phyloP scores from a whole-genome alignment of 1,284 basidiomycete genomes.

The Pterula multifida region DNA sequence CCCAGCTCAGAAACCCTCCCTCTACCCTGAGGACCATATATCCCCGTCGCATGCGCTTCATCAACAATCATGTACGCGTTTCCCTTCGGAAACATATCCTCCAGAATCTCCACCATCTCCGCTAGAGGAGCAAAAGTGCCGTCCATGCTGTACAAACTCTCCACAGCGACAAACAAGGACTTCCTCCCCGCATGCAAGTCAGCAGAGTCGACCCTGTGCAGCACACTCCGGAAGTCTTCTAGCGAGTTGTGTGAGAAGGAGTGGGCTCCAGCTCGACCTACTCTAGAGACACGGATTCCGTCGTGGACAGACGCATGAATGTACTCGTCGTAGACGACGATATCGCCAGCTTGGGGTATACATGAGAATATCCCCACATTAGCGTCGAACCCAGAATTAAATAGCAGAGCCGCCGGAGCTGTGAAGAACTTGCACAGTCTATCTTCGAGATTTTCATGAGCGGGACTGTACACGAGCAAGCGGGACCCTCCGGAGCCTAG shows the following conservation, averaged over 20 bases:
- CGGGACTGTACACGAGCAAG: constrained; percentile 69
- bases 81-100: constrained; percentile 42
- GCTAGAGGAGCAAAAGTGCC: constrained; percentile 76
- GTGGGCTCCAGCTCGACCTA: constrained; percentile 23
- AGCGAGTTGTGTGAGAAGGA: constrained; percentile 74
- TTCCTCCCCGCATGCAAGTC: constrained; percentile 21
- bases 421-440: constrained; percentile 57
- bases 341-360: constrained; percentile 72
- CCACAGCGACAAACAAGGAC: constrained; percentile 76
- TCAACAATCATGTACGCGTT: constrained; percentile 73
- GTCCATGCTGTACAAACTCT: constrained; percentile 93
- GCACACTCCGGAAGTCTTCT: constrained; percentile 27
- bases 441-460: constrained; percentile 59
- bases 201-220: constrained; percentile 27
- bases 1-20: constrained; percentile 58
- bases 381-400: constrained; percentile 94
- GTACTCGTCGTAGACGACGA: constrained; percentile 76
- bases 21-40: constrained; percentile 70
- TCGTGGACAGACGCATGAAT: constrained; percentile 92
- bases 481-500: constrained; percentile 89
- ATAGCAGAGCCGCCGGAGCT: constrained; percentile 64
- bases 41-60: constrained; percentile 81
- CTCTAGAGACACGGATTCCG: constrained; percentile 67
- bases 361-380: constrained; percentile 84
- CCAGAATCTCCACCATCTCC: constrained; percentile 50